Conservation (phyloP, 2,329 filamentous ascomycete species). For the Pestalotiopsis sp. region DNA sequence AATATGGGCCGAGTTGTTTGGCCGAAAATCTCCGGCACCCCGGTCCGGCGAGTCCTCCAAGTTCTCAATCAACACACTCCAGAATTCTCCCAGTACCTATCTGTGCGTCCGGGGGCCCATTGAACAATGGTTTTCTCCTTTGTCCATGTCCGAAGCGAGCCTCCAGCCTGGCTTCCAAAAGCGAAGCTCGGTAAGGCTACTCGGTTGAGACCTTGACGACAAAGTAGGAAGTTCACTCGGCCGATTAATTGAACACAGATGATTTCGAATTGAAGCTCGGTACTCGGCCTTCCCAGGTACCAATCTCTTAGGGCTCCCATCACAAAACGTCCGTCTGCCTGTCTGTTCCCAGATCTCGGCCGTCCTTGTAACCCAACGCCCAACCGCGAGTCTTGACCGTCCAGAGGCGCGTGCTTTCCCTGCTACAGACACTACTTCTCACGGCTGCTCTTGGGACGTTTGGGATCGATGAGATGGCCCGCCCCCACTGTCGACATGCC, state of each 20-base stretch:
- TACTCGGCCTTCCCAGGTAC: neutral
- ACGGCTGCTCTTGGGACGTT: neutral
- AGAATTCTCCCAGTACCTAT: neutral
- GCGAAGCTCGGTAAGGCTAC: constrained; percentile 9
- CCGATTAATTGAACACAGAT: constrained; percentile 9
- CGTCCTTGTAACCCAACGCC: neutral
- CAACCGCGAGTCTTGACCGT: neutral
- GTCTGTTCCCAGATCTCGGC: neutral
- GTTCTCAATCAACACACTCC: constrained; percentile 15
- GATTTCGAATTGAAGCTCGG: neutral
- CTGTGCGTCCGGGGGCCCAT: neutral
- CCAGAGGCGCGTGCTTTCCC: constrained; percentile 3
- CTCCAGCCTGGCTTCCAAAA: constrained; percentile 8
- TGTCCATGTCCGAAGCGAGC: constrained; percentile 17
- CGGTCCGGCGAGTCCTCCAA: constrained; percentile 20
- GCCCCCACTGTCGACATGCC: constrained; percentile 7
- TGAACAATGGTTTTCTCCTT: constrained; percentile 10
- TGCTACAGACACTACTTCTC: neutral
- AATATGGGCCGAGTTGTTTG: constrained; percentile 14
- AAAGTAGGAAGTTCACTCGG: constrained; percentile 13
- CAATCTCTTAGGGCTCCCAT: constrained; percentile 4
- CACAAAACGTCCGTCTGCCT: constrained; percentile 2
- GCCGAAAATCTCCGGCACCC: constrained; percentile 27
- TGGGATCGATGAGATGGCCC: neutral
- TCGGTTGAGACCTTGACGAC: constrained; percentile 9